Conservation (phyloP, 23 red algal species). For the Gracilariopsis chorda region DNA sequence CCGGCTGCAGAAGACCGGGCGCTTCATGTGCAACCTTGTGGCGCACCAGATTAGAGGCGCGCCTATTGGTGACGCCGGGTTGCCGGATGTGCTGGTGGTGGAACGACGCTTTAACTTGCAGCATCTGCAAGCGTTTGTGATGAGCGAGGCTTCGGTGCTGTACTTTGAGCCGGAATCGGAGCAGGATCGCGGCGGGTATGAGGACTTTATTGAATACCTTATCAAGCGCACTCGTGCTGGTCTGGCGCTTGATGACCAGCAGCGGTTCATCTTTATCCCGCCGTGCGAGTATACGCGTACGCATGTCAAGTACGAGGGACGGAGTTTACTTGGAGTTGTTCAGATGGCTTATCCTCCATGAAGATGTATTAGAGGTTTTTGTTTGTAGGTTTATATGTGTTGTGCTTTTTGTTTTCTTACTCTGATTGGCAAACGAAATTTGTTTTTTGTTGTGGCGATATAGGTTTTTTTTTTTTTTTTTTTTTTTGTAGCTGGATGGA, state of each 20-base stretch:
- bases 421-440: not conserved
- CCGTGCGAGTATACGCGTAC: conserved; percentile 89
- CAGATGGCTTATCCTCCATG: conserved; percentile 90
- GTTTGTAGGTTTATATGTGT: not conserved
- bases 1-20: conserved; percentile 97
- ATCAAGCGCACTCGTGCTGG: conserved; percentile 88
- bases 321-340: conserved; percentile 87
- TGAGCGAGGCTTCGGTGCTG: conserved; percentile 86
- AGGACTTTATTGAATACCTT: conserved; percentile 97
- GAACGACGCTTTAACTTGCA: conserved; percentile 96
- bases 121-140: conserved; percentile 95
- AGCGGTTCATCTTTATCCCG: conserved; percentile 98
- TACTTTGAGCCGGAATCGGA: conserved; percentile 96
- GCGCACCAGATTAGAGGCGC: conserved; percentile 95
- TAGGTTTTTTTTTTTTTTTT: too few species aligned
- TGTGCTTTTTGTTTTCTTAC: not conserved
- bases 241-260: conserved; percentile 88
- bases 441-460: too few species aligned
- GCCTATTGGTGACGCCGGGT: conserved; percentile 43
- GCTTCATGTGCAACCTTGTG: conserved; percentile 94
- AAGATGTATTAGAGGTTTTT: not conserved
- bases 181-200: conserved; percentile 77
- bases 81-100: conserved; percentile 83
- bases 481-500: too few species aligned
- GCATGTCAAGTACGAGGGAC: conserved; percentile 73